Base-by-base conservation (phyloP, 257 asterid genomes). In the Leonotis leonurus region DNA sequence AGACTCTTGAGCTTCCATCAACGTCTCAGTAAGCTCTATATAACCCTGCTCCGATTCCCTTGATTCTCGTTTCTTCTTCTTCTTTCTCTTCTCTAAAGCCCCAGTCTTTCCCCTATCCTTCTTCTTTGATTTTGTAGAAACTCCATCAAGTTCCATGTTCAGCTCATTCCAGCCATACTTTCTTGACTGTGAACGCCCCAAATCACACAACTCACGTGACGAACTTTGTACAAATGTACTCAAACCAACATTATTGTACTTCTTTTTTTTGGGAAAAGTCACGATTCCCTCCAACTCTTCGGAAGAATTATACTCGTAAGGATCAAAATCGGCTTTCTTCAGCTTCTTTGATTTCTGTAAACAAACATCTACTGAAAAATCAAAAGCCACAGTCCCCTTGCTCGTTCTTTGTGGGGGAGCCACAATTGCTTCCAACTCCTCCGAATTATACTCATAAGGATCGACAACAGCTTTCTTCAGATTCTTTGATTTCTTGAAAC, bases 1-100 rank as follows among this genome's bases (percentile, higher is more conserved):
- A 59, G 55, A 82, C 75, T 87, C 97, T 64, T 82, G 96, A 64
- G 89, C 87, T 77, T 85, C 97, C 93, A 87, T 83, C 77, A 88
- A 69, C 8, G 95, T 83, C 52, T 81, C 73, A n/a, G 89, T 76
- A 50, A 79, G 71, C 20, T 68, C 81, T 55, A 62, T 18, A 37
- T 78, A 41, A 44, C 65, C 68, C 16, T 63, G 56, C 35, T 33
- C 92, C 37, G 56, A 8, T 64, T 73, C 86, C 71, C 77, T 67
- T 8, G 24, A 11, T 73, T 81, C 70, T 61, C 67, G n/a, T n/a
- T n/a, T 77, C 52, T 69, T 77, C 41, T 78, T 81, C 41, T 78
- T 81, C 62, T 80, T 77, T 74, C 78, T 82, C 69, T 71, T 45
- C 67, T 68, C 77, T 55, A 71, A 43, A 73, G 41, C 48, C 60